These are phyloP conservation scores for Chondrostereum purpureum DNA, from an alignment of 1,284 basidiomycete genomes.

Conservation along the genomic window DNA sequence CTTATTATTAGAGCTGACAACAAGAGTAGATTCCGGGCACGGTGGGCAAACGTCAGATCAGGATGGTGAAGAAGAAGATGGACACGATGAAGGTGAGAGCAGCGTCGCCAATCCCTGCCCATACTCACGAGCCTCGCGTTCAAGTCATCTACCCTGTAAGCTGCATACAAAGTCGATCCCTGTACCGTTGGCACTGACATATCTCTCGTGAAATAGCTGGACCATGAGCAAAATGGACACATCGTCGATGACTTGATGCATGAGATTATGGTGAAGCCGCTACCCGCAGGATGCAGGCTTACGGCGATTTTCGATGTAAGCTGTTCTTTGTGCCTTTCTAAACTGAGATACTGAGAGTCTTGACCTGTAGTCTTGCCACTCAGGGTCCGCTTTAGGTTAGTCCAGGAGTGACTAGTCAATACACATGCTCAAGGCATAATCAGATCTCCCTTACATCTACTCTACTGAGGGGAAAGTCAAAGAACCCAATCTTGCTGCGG, in stretches of 20 bases:
- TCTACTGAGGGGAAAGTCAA: slow-evolving; percentile 92
- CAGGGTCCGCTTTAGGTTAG: slow-evolving; percentile 60
- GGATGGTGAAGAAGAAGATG: slow-evolving; percentile 65
- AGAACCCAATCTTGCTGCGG: slow-evolving; percentile 79
- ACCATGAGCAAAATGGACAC: slow-evolving; percentile 65
- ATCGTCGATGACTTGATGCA: slow-evolving; percentile 86
- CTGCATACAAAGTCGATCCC: no score
- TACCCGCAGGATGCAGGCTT: slow-evolving; percentile 80
- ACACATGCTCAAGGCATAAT: neutral
- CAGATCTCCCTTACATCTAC: slow-evolving; percentile 42
- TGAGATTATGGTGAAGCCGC: slow-evolving; percentile 48
- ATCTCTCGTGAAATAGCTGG: no score
- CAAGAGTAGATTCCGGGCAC: slow-evolving; percentile 70
- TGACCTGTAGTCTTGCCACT: slow-evolving; percentile 57
- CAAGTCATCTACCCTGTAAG: slow-evolving; percentile 77
- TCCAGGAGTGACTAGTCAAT: slow-evolving; percentile 31
- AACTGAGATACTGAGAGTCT: no score
- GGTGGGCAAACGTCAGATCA: slow-evolving; percentile 76
- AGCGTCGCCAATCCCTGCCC: no score
- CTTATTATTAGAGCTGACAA: slow-evolving; percentile 21
- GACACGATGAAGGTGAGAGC: slow-evolving; percentile 58
- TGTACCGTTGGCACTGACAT: no score
- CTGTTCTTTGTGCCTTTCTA: no score
- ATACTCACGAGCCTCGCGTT: no score
- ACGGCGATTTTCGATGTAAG: slow-evolving; percentile 82